Percentiles rank a stretch among this genome's conserved stretches.
Evolutionary conservation across 2,329 filamentous ascomycete genomes (phyloP).

Genomic region (Tolypocladium album): DNA sequence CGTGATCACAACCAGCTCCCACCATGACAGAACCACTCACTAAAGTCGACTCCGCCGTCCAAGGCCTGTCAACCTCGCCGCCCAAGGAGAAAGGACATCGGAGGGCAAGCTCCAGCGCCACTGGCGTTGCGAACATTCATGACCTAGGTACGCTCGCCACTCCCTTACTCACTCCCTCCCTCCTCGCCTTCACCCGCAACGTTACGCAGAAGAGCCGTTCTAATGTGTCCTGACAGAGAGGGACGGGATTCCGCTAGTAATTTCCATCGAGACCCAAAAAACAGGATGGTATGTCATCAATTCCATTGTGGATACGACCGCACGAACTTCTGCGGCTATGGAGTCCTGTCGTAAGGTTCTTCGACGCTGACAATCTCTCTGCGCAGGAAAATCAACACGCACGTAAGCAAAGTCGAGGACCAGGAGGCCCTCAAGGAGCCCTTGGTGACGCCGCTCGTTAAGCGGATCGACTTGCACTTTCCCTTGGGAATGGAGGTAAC

Average conservation of each 20-base stretch:
- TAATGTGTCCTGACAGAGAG: slow-evolving; percentile 46
- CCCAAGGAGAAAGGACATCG: slow-evolving; percentile 56
- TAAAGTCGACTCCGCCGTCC: slow-evolving; percentile 88
- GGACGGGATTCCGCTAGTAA: slow-evolving; percentile 58
- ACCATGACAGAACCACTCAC: slow-evolving; percentile 48
- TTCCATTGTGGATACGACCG: too few species aligned
- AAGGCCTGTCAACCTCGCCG: slow-evolving; percentile 61
- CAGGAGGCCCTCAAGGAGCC: slow-evolving; percentile 72
- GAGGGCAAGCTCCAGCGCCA: slow-evolving; percentile 60
- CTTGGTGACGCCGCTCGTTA: slow-evolving; percentile 73
- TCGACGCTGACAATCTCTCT: neutral
- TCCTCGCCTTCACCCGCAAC: neutral
- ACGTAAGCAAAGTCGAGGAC: slow-evolving; percentile 67
- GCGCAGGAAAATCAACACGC: slow-evolving; percentile 85
- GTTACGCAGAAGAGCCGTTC: neutral
- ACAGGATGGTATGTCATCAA: slow-evolving; percentile 64
- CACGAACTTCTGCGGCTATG: neutral
- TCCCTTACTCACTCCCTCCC: neutral
- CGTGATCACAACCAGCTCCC: slow-evolving; percentile 3
- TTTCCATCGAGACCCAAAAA: slow-evolving; percentile 75
- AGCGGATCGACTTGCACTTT: slow-evolving; percentile 91
- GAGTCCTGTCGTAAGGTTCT: neutral
- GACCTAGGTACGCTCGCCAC: slow-evolving; percentile 60
- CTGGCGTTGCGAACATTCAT: slow-evolving; percentile 63
- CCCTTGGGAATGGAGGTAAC: slow-evolving; percentile 78